Evolutionary conservation across 257 asterid species (phyloP).

Genomic region (Penstemon barbatus): DNA sequence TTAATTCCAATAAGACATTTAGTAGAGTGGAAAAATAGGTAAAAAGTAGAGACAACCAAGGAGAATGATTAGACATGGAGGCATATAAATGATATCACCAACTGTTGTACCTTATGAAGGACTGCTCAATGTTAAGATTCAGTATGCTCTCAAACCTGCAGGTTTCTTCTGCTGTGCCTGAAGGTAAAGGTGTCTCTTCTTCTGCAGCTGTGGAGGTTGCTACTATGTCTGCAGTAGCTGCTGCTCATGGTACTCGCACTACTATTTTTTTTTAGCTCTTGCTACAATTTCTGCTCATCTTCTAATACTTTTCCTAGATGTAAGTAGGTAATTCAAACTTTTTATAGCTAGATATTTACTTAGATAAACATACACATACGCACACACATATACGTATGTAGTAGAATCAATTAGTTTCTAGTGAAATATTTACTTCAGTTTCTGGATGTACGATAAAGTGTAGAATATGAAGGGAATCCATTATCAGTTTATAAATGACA

Average conservation of each 20-base stretch:
- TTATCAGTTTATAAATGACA: not conserved
- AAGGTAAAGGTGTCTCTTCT: conserved; percentile 98
- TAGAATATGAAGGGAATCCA: not conserved
- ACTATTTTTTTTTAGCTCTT: conserved; percentile 19
- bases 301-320: not conserved
- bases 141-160: conserved; percentile 26
- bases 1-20: no score
- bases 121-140: not conserved
- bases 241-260: conserved; percentile 70
- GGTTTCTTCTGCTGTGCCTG: conserved; percentile 99
- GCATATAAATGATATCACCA: no score
- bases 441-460: not conserved
- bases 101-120: not conserved
- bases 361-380: not conserved
- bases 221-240: conserved; percentile 90
- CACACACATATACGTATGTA: not conserved
- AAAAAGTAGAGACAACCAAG: no score
- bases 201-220: conserved; percentile 99
- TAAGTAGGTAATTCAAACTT: not conserved
- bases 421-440: not conserved
- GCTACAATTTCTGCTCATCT: not conserved
- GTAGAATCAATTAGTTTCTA: not conserved
- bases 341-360: not conserved
- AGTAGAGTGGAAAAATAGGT: no score
- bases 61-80: not conserved